These are phyloP conservation scores for Globisporangium uncinulatum DNA, from an alignment of 352 stramenopile genomes.

Conservation along the genomic window DNA sequence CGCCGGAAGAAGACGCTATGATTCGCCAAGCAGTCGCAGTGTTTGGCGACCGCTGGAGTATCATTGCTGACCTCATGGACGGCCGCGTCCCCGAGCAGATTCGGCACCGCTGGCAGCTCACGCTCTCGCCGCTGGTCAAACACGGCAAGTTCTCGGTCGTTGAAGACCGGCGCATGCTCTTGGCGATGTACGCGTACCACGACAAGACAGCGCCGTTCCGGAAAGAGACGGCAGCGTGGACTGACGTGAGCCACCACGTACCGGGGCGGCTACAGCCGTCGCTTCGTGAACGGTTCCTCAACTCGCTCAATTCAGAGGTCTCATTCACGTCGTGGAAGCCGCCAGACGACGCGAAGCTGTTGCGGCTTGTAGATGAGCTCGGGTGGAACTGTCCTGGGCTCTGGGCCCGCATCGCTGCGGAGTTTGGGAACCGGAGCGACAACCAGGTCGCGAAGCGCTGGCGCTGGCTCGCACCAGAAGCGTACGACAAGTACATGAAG, in stretches of 20 bases:
- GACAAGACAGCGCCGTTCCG: conserved; percentile 36
- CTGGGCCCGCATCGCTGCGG: conserved; percentile 35
- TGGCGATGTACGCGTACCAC: conserved; percentile 53
- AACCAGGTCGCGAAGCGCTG: conserved; percentile 41
- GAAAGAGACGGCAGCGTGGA: conserved; percentile 44
- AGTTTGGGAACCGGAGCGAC: conserved; percentile 45
- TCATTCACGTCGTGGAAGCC: conserved; percentile 53
- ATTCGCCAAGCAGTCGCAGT: conserved; percentile 45
- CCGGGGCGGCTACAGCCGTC: conserved; percentile 42
- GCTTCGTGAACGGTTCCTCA: conserved; percentile 59
- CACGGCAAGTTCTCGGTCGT: conserved; percentile 71
- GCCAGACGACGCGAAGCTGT: conserved; percentile 41
- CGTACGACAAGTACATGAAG: conserved; percentile 23
- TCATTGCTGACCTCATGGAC: conserved; percentile 73
- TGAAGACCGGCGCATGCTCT: conserved; percentile 58
- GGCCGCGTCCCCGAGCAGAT: conserved; percentile 67
- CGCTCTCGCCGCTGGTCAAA: conserved; percentile 51
- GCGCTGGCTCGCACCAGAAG: conserved; percentile 29
- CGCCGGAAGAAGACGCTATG: conserved; percentile 42
- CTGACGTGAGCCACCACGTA: conserved; percentile 59
- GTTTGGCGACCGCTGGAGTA: conserved; percentile 77
- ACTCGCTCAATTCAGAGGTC: conserved; percentile 62
- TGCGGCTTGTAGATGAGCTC: conserved; percentile 27
- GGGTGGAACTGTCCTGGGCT: conserved; percentile 29
- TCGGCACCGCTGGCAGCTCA: conserved; percentile 68